Evolutionary conservation across 306 rosid genomes (phyloP).

Genomic region (Oxytropis ochrocephala): DNA sequence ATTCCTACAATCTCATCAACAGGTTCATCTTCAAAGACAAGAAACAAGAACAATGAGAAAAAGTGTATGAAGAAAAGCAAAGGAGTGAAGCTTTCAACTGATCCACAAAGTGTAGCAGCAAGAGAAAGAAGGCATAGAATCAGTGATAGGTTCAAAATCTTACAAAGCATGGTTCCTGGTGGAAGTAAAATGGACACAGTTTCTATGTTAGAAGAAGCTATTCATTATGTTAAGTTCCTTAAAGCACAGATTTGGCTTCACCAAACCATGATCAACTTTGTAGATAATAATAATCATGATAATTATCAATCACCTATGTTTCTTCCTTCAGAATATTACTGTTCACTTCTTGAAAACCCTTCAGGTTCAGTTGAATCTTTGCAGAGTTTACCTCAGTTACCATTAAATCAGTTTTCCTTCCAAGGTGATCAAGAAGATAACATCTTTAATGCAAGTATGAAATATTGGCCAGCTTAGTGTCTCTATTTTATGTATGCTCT

Average conservation of each 20-base stretch:
- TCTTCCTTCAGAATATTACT: neutral
- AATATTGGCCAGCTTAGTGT: slow-evolving; percentile 27
- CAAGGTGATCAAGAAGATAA: slow-evolving; percentile 21
- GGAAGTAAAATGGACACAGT: slow-evolving; percentile 90
- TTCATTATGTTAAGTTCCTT: slow-evolving; percentile 78
- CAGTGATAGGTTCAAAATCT: slow-evolving; percentile 82
- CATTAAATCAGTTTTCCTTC: slow-evolving; percentile 19
- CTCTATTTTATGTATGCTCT: neutral
- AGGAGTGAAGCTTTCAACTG: slow-evolving; percentile 69
- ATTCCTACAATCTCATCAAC: slow-evolving; percentile 1
- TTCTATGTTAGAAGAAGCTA: slow-evolving; percentile 83
- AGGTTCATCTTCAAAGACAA: slow-evolving; percentile 33
- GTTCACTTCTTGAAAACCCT: slow-evolving; percentile 7
- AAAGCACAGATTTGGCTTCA: slow-evolving; percentile 80
- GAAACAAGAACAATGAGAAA: slow-evolving; percentile 12
- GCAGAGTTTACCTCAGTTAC: slow-evolving; percentile 14
- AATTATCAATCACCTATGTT: neutral
- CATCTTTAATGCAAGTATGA: slow-evolving; percentile 21
- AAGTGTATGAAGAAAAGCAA: slow-evolving; percentile 29
- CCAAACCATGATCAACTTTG: slow-evolving; percentile 58
- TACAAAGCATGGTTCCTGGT: slow-evolving; percentile 88
- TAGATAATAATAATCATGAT: slow-evolving; percentile 13
- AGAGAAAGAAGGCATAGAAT: slow-evolving; percentile 83
- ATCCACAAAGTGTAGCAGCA: slow-evolving; percentile 94
- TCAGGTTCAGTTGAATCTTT: neutral